These are phyloP conservation scores for Neonectria ditissima DNA, from an alignment of 2,329 filamentous ascomycete species.

Conservation along the genomic window DNA sequence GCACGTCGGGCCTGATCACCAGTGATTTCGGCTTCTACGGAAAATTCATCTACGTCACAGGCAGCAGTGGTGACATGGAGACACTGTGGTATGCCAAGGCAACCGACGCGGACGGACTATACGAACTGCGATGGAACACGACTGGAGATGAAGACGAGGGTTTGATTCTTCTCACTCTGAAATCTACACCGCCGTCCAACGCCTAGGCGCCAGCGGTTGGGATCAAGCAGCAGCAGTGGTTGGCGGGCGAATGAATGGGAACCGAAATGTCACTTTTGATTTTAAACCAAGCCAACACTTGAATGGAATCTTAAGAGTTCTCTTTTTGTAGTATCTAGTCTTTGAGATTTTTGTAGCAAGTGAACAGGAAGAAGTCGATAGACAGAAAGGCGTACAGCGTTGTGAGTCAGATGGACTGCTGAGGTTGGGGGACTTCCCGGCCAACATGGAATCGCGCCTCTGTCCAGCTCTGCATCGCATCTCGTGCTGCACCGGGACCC, in stretches of 20 bases:
- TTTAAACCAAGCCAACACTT: neutral
- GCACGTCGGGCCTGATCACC: neutral
- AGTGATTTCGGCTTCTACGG: slow-evolving; percentile 27
- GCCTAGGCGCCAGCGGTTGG: neutral
- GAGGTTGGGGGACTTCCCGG: too few relatives aligned
- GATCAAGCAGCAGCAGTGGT: neutral
- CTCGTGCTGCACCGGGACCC: too few relatives aligned
- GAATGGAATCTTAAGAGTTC: neutral
- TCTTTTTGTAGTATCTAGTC: neutral
- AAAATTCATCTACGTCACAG: neutral
- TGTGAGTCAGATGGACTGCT: too few relatives aligned
- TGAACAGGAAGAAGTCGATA: too few relatives aligned
- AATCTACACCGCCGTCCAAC: neutral
- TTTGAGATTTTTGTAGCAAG: too few relatives aligned
- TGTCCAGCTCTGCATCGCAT: too few relatives aligned
- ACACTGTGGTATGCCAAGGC: slow-evolving; percentile 23
- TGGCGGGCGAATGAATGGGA: neutral
- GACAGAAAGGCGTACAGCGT: too few relatives aligned
- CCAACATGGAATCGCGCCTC: too few relatives aligned
- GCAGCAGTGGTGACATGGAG: neutral
- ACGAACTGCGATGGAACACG: slow-evolving; percentile 24
- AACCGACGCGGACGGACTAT: slow-evolving; percentile 14
- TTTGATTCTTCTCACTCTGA: slow-evolving; percentile 17
- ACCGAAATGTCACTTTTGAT: neutral
- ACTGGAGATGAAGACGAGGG: slow-evolving; percentile 13